phyloP scores from a whole-genome alignment of 164 flowering plant species.

The Liriodendron chinense region DNA sequence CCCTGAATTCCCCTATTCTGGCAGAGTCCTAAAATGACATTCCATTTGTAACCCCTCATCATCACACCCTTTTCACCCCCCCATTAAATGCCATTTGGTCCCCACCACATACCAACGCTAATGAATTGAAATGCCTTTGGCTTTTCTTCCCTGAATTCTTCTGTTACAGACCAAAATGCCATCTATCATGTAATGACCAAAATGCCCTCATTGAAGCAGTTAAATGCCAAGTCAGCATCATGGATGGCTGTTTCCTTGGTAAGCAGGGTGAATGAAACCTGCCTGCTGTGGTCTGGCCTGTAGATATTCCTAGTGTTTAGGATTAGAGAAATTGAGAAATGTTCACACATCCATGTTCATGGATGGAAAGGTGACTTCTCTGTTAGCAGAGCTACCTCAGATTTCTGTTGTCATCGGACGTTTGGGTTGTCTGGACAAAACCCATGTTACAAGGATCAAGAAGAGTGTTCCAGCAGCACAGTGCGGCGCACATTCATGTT shows the following conservation, averaged over 20 bases:
- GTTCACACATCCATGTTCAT: too few relatives aligned
- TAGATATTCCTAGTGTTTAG: neutral
- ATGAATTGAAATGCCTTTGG: neutral
- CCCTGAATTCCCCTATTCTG: too few relatives aligned
- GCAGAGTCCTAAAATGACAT: too few relatives aligned
- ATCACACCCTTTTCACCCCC: too few relatives aligned
- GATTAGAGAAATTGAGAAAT: neutral
- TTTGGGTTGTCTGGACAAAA: too few relatives aligned
- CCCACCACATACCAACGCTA: constrained; percentile 3
- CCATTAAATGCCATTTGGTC: neutral
- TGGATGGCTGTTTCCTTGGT: neutral
- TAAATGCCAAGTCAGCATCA: neutral
- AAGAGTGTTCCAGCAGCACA: too few relatives aligned
- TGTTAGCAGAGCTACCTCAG: too few relatives aligned
- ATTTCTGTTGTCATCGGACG: too few relatives aligned
- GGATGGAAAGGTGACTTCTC: too few relatives aligned
- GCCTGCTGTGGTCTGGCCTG: neutral
- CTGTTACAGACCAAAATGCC: neutral
- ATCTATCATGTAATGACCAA: neutral
- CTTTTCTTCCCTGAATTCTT: neutral
- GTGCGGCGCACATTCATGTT: too few relatives aligned
- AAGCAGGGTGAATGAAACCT: neutral
- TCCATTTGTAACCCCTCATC: too few relatives aligned
- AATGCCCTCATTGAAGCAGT: neutral
- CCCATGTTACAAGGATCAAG: too few relatives aligned